Percentiles rank a stretch among this genome's conserved stretches.
Conservation (phyloP, 805 yeast genomes). For the Lipomyces kockii region DNA sequence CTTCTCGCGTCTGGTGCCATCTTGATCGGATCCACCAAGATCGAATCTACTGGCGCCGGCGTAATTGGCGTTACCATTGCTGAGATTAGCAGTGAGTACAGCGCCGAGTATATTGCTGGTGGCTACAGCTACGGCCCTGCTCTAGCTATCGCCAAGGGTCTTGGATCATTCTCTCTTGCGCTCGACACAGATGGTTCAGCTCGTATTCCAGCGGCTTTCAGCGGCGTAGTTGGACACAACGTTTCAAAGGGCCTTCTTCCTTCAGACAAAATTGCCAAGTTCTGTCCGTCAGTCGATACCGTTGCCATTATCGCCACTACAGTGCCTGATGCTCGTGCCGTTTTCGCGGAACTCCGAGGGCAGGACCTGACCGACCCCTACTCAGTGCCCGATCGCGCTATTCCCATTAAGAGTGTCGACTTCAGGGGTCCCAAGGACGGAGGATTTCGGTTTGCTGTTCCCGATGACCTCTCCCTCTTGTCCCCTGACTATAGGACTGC, state of each 20-base stretch:
- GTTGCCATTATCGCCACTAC: conserved; percentile 25
- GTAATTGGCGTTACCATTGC: conserved; percentile 9
- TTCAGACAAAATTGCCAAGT: conserved; percentile 17
- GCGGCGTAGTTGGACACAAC: conserved; percentile 32
- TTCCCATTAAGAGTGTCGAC: conserved; percentile 33
- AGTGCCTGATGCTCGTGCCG: conserved; percentile 27
- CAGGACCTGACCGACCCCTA: conserved; percentile 28
- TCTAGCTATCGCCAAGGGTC: conserved; percentile 26
- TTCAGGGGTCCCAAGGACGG: conserved; percentile 36
- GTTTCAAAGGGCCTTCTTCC: conserved; percentile 32
- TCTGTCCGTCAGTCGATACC: conserved; percentile 31
- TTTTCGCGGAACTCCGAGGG: conserved; percentile 30
- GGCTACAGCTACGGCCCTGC: conserved; percentile 35
- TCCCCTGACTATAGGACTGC: conserved; percentile 19
- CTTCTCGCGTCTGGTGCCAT: conserved; percentile 28
- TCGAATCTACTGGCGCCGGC: conserved; percentile 22
- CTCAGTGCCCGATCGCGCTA: conserved; percentile 25
- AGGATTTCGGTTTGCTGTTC: conserved; percentile 33
- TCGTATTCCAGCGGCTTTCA: conserved; percentile 29
- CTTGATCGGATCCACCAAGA: conserved; percentile 29
- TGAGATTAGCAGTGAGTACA: conserved; percentile 18
- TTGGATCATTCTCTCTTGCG: conserved; percentile 29
- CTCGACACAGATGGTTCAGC: conserved; percentile 34
- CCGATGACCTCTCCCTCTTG: conserved; percentile 19
- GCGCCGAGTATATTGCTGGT: conserved; percentile 27